These are phyloP conservation scores for Tylopilus vinaceipallidus DNA, from an alignment of 768 basidiomycete species.

Conservation along the genomic window DNA sequence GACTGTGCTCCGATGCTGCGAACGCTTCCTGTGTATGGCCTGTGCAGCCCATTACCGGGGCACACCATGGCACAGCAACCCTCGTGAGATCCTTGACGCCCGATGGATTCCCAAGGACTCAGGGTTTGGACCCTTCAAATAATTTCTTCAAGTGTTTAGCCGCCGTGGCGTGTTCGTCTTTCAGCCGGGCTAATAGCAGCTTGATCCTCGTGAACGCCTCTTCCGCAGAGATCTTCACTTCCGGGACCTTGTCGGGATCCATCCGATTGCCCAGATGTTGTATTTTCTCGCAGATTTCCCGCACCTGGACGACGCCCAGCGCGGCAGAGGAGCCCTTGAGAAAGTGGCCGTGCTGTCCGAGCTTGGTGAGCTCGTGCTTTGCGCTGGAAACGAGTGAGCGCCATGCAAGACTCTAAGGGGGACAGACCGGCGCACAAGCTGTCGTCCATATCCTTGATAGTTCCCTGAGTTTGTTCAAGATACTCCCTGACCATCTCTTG, in stretches of 20 bases:
- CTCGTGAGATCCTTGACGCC: slow-evolving; percentile 3
- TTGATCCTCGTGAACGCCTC: slow-evolving; percentile 61
- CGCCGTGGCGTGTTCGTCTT: slow-evolving; percentile 67
- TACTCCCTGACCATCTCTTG: slow-evolving; percentile 76
- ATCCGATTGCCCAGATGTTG: slow-evolving; percentile 73
- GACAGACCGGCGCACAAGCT: slow-evolving; percentile 61
- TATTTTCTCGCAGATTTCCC: slow-evolving; percentile 84
- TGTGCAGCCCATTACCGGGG: slow-evolving; percentile 4
- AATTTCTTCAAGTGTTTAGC: slow-evolving; percentile 61
- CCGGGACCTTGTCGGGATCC: slow-evolving; percentile 53
- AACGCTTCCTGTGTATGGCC: slow-evolving; percentile 11
- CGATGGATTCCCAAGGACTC: neutral
- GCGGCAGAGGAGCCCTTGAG: slow-evolving; percentile 97
- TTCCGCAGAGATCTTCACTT: slow-evolving; percentile 39
- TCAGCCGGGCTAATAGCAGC: slow-evolving; percentile 54
- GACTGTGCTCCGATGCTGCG: slow-evolving; percentile 14
- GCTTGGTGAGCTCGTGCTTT: slow-evolving; percentile 55
- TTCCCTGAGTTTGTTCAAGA: slow-evolving; percentile 73
- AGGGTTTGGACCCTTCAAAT: slow-evolving; percentile 3
- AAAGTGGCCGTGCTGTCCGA: slow-evolving; percentile 86
- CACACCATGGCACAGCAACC: slow-evolving; percentile 12
- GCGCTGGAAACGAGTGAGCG: slow-evolving; percentile 38
- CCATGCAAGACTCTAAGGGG: slow-evolving; percentile 8
- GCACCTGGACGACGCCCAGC: slow-evolving; percentile 79
- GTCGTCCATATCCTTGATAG: slow-evolving; percentile 75